These are phyloP conservation scores for Zygoascus ofunaensis DNA, from an alignment of 805 yeast genomes.

Conservation along the genomic window DNA sequence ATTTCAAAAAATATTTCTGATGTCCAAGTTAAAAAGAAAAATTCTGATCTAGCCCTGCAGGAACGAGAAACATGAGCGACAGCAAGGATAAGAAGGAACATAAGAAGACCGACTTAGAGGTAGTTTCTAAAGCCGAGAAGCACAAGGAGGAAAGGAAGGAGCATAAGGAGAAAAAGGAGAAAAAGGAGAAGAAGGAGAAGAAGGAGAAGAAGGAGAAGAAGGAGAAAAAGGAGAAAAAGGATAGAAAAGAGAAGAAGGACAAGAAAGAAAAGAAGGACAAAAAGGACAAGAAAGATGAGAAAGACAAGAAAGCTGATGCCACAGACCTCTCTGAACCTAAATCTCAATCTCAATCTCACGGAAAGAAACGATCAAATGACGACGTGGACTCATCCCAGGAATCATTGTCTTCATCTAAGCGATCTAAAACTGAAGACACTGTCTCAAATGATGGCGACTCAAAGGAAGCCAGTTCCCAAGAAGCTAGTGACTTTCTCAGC, in stretches of 20 bases:
- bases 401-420: too few relatives aligned
- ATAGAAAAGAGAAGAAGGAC: conserved; percentile 22
- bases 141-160: conserved; percentile 18
- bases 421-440: too few relatives aligned
- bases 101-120: neutral
- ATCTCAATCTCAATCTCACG: too few relatives aligned
- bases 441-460: neutral
- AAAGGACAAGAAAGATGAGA: conserved; percentile 28
- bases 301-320: conserved; percentile 20
- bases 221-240: conserved; percentile 22
- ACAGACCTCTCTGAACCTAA: too few relatives aligned
- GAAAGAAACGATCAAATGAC: too few relatives aligned
- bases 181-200: conserved; percentile 21
- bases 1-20: too few relatives aligned
- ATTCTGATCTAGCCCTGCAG: conserved; percentile 3
- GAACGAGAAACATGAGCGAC: conserved; percentile 19
- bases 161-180: conserved; percentile 22
- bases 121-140: conserved; percentile 9
- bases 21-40: too few relatives aligned
- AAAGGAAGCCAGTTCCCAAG: conserved; percentile 42
- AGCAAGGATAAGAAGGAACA: conserved; percentile 10
- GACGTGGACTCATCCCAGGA: too few relatives aligned
- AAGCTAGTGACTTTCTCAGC: conserved; percentile 51
- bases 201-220: conserved; percentile 22
- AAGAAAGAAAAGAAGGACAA: conserved; percentile 32